phyloP scores from a whole-genome alignment of 352 stramenopile genomes.

The Globisporangium irregulare region DNA sequence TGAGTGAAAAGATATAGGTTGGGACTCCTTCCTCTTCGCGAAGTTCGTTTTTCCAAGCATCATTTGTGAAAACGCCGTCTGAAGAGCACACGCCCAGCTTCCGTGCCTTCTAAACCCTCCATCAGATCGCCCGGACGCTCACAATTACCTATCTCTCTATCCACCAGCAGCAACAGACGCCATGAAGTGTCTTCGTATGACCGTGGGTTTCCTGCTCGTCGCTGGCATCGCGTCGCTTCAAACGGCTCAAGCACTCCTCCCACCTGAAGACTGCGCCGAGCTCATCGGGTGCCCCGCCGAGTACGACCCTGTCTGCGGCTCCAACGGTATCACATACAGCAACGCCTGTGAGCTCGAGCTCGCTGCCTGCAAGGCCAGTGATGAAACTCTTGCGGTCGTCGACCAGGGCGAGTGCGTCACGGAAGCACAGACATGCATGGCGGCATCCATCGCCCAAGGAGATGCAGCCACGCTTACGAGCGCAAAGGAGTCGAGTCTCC shows the following conservation, averaged over 20 bases:
- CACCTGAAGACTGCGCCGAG: neutral
- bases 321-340: slow-evolving; percentile 21
- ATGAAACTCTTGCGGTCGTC: neutral
- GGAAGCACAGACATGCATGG: neutral
- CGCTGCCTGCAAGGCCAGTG: slow-evolving; percentile 13
- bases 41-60: neutral
- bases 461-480: neutral
- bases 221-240: neutral
- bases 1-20: too few species aligned
- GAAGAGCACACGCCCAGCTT: neutral
- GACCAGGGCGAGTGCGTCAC: neutral
- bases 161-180: neutral
- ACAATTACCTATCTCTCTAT: too few species aligned
- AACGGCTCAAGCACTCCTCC: neutral
- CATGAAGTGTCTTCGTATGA: neutral
- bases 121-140: neutral
- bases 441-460: neutral
- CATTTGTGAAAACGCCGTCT: neutral
- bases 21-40: neutral
- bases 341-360: slow-evolving; percentile 20
- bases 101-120: neutral
- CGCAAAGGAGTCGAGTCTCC: neutral
- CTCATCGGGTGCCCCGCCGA: slow-evolving; percentile 7
- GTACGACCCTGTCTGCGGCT: slow-evolving; percentile 20
- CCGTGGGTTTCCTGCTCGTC: neutral